phyloP scores from a whole-genome alignment of 129 eudicot species.

The Artemisia argyi region DNA sequence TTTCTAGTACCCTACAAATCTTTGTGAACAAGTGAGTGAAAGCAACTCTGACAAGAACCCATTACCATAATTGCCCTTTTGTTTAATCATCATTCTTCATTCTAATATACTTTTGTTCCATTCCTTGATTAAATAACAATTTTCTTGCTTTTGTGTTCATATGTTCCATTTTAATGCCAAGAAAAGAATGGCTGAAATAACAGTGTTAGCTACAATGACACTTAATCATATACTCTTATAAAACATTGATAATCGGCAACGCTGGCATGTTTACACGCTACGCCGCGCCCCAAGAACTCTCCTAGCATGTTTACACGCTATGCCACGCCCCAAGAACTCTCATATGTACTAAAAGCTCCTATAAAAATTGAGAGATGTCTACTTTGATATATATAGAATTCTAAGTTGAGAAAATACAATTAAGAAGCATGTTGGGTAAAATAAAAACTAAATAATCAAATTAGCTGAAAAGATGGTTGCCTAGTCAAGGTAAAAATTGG shows the following conservation, averaged over 20 bases:
- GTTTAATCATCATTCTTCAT: constrained; percentile 26
- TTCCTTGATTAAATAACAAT: constrained; percentile 21
- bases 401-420: too few species aligned
- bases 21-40: constrained; percentile 40
- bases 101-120: constrained; percentile 30
- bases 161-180: constrained; percentile 27
- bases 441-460: not conserved
- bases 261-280: too few species aligned
- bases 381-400: too few species aligned
- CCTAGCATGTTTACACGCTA: too few species aligned
- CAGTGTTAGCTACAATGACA: constrained; percentile 14
- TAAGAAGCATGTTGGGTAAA: too few species aligned
- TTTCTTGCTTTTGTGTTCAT: constrained; percentile 14
- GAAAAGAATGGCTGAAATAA: constrained; percentile 18
- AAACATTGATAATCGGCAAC: too few species aligned
- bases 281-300: too few species aligned
- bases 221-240: constrained; percentile 10
- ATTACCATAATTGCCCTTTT: constrained; percentile 31
- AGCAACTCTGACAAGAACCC: constrained; percentile 43
- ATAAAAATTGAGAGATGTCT: too few species aligned
- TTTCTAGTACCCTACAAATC: constrained; percentile 41
- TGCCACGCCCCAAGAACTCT: too few species aligned
- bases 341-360: too few species aligned
- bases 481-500: constrained; percentile 24
- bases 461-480: constrained; percentile 2